Evolutionary conservation across 352 stramenopile genomes (phyloP).

Genomic region (Globisporangium okanoganense): DNA sequence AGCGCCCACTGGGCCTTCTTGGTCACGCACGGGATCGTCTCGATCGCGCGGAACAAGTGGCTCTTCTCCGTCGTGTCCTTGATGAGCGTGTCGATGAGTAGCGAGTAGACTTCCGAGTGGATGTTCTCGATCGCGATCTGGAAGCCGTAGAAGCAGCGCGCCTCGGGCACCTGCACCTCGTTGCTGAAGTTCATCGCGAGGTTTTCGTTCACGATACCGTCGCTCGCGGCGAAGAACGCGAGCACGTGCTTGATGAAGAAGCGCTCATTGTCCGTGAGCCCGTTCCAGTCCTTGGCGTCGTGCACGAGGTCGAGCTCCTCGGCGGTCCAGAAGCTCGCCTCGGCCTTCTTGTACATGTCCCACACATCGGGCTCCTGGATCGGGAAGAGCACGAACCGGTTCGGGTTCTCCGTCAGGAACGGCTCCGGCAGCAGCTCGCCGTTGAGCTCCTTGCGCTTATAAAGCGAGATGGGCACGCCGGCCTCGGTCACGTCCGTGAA

Average conservation of each 20-base stretch:
- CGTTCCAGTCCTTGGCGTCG: constrained; percentile 94
- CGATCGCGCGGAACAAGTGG: constrained; percentile 95
- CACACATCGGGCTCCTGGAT: constrained; percentile 98
- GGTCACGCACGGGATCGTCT: constrained; percentile 96
- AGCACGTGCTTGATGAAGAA: constrained; percentile 98
- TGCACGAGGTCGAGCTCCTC: constrained; percentile 97
- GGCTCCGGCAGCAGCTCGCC: constrained; percentile 88
- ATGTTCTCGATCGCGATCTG: constrained; percentile 99
- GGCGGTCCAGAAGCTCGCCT: constrained; percentile 99
- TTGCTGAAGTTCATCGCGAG: constrained; percentile 98
- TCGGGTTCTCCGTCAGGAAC: constrained; percentile 94
- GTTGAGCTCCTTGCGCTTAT: constrained; percentile 85
- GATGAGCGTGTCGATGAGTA: constrained; percentile 99
- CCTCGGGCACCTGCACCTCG: constrained; percentile 96
- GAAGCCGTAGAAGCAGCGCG: constrained; percentile 99
- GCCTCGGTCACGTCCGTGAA: constrained; percentile 23
- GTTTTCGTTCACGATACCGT: constrained; percentile 99
- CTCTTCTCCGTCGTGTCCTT: constrained; percentile 94
- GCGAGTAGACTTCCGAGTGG: constrained; percentile 98
- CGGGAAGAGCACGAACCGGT: constrained; percentile 97
- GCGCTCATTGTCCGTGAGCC: constrained; percentile 94
- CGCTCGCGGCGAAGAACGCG: constrained; percentile 97
- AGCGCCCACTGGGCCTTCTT: constrained; percentile 98
- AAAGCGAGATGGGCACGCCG: constrained; percentile 58
- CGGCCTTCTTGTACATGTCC: constrained; percentile 99